These are phyloP conservation scores for Geranium rotundifolium DNA, from an alignment of 345 rosid genomes.

Conservation along the genomic window DNA sequence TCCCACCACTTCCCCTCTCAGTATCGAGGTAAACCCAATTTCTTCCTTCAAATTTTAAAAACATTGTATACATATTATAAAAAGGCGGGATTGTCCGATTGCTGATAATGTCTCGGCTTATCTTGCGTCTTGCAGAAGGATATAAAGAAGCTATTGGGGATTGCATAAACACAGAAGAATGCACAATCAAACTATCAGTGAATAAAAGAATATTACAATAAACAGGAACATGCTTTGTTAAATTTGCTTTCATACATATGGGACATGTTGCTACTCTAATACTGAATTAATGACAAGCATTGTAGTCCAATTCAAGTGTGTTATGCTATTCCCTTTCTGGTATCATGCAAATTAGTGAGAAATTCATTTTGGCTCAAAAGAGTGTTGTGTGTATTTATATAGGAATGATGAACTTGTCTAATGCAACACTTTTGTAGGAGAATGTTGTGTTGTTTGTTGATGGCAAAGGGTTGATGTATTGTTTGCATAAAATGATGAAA, in stretches of 20 bases:
- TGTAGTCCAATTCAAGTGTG: neutral
- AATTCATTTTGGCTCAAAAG: too few relatives aligned
- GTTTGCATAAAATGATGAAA: too few relatives aligned
- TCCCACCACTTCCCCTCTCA: conserved; percentile 83
- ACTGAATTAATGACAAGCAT: neutral
- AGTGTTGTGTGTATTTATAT: too few relatives aligned
- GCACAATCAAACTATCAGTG: neutral
- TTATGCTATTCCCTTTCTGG: neutral
- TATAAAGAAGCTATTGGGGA: conserved; percentile 14
- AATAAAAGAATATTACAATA: neutral
- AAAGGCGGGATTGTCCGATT: neutral
- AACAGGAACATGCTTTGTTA: neutral
- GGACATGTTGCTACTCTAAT: neutral
- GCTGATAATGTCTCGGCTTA: neutral
- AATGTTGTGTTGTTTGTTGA: too few relatives aligned
- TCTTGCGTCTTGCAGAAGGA: conserved; percentile 5
- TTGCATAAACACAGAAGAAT: conserved; percentile 1
- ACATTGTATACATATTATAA: too few relatives aligned
- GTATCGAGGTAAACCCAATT: conserved; percentile 57
- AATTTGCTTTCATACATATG: neutral
- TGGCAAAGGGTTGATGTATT: too few relatives aligned
- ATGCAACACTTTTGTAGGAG: too few relatives aligned
- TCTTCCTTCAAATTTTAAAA: neutral
- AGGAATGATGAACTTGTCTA: too few relatives aligned
- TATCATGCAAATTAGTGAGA: neutral